Base-by-base conservation (phyloP, 306 rosid species). In the Comarum palustre region DNA sequence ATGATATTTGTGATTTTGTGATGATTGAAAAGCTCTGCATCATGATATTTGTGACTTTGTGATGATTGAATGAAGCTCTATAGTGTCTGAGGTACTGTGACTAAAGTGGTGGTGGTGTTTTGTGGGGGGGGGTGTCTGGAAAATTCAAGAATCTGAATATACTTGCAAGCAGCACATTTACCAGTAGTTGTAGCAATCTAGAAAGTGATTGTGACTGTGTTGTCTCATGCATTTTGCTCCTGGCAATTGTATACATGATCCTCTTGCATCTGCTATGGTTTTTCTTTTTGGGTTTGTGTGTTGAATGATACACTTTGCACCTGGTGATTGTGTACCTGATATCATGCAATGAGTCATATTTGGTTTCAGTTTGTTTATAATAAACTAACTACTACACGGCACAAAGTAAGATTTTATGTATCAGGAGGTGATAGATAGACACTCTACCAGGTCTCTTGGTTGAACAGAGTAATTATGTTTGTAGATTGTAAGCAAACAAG, bases 391-490 rank as follows among this genome's bases (percentile, higher is more conserved):
- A 13, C 46, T 14, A 22, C 31, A n/a, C 63, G 73, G 16, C 13
- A 69, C 45, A 36, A 69, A 11, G 41, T 17, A 34, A 36, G 27
- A n/a, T 36, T 34, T 6, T 48, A 29, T 69, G 63, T n/a, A 4
- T 20, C 25, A 22, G 36, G 63, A 36, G 8, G 8, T 16, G 29
- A 20, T 13, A 69, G 1, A 20, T 69, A n/a, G 45, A 31, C 60
- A n/a, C 34, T 19, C n/a, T 1, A 5, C 36, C 11, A 17, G 55
- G 12, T 32, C 6, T n/a, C 24, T 6, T 71, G 65, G 22, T 71
- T 52, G 36, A 70, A 70, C 48, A 70, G 41, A 36, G 51, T 24
- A 11, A 12, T 36, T 71, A 51, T 69, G 34, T 47, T 29, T 47
- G 73, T 69, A 19, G 60, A 58, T 68, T 48, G 59, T 19, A 10